Evolutionary conservation across 2,329 filamentous ascomycete species (phyloP).

Genomic region (Orbilia quercus): DNA sequence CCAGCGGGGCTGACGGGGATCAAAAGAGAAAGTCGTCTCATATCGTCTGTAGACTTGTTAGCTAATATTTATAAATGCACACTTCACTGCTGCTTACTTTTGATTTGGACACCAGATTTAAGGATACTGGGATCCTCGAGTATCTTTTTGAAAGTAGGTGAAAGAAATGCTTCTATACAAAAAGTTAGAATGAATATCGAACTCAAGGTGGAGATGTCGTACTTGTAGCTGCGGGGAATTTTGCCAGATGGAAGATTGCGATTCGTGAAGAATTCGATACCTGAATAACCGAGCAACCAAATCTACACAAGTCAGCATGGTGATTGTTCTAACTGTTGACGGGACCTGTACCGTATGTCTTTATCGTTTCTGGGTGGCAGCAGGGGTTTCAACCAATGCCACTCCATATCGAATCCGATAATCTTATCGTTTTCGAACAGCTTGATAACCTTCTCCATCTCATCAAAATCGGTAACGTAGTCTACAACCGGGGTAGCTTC

Average conservation of each 20-base stretch:
- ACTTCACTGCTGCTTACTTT: constrained; percentile 69
- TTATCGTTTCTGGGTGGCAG: constrained; percentile 54
- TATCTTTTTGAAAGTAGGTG: constrained; percentile 74
- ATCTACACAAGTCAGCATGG: constrained; percentile 66
- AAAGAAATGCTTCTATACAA: constrained; percentile 70
- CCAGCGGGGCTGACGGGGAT: constrained; percentile 74
- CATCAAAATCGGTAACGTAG: constrained; percentile 77
- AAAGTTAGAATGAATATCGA: constrained; percentile 61
- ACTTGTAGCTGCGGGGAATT: constrained; percentile 50
- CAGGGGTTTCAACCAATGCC: constrained; percentile 67
- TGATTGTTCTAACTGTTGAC: too few species aligned
- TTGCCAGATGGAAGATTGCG: constrained; percentile 81
- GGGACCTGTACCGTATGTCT: constrained; percentile 33
- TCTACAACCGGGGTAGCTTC: constrained; percentile 73
- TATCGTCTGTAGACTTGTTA: constrained; percentile 60
- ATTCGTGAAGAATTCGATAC: constrained; percentile 80
- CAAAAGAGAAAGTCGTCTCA: constrained; percentile 73
- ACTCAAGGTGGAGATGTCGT: constrained; percentile 64
- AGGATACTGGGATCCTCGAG: constrained; percentile 76
- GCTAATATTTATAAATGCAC: not conserved
- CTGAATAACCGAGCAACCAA: constrained; percentile 84
- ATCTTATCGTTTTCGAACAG: constrained; percentile 77
- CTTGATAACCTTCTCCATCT: constrained; percentile 74
- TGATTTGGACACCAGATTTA: constrained; percentile 82
- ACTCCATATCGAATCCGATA: constrained; percentile 92